Evolutionary conservation across 768 basidiomycete species (phyloP).

Genomic region (Agaricus blazei): DNA sequence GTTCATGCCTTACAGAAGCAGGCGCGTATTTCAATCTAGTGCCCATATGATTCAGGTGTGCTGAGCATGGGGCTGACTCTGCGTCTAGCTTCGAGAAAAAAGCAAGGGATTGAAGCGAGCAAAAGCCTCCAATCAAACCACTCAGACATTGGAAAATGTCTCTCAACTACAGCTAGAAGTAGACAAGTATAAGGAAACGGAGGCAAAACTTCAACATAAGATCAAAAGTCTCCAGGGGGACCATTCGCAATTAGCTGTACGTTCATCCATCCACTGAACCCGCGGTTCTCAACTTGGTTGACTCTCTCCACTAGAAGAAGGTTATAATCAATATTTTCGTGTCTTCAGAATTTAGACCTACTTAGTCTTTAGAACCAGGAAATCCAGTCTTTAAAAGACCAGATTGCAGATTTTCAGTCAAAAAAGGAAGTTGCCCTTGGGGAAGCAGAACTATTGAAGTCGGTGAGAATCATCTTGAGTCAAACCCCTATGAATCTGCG

Average conservation of each 20-base stretch:
- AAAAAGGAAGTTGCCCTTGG: not conserved
- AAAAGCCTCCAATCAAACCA: not conserved
- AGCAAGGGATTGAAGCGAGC: not conserved
- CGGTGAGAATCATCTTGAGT: not conserved
- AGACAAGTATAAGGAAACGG: not conserved
- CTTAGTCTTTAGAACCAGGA: not conserved
- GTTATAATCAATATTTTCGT: not conserved
- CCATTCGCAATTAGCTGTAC: not conserved
- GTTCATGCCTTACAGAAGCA: not conserved
- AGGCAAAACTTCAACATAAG: not conserved
- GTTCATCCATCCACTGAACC: not conserved
- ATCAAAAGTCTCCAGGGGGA: not conserved
- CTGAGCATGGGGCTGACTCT: not conserved
- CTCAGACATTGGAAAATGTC: not conserved
- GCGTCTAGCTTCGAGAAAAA: not conserved
- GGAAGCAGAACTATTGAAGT: not conserved
- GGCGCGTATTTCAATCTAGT: not conserved
- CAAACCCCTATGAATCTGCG: too few relatives aligned
- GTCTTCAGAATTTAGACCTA: not conserved
- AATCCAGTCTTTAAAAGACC: not conserved
- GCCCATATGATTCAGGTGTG: not conserved
- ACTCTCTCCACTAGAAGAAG: not conserved
- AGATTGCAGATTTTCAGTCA: not conserved
- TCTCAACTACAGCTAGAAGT: not conserved
- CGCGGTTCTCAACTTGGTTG: too few relatives aligned